Evolutionary conservation across 2,329 filamentous ascomycete species (phyloP), one percentile per base, ranked within the genome.

Genomic region (Corniculantispora saksenae): DNA sequence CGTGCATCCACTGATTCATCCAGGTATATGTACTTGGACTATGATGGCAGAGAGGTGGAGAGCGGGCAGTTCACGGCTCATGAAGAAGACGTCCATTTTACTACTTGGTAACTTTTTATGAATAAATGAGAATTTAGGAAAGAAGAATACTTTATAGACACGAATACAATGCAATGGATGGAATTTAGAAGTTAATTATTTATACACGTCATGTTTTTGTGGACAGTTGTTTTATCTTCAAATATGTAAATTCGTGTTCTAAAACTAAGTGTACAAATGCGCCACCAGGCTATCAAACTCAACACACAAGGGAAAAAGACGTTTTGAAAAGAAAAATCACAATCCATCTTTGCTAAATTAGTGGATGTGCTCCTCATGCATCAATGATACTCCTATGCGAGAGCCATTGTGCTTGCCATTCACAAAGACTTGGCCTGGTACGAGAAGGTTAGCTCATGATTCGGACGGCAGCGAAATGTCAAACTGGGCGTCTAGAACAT

Each of bases 361-460:
- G 23, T 58, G 56, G 4, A 23, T 17, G 19, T 58, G 56, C 8
- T 58, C 56, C 8, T 58, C 40, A 35, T 47, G 38, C 56, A 47
- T 58, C 27, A 58, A 32, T 7, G 56, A 58, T 4, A 58, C 56
- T 6, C 56, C 56, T 47, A 58, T 58, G 17, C 56, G 38, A n/a
- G 56, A 58, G n/a, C 40, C 56, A 19, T 58, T 58, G 17, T 58
- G 56, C 19, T 58, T 58, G 17, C 56, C 56, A 40, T 58, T 15
- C 2, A 58, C 43, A 32, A 58, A 58, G n/a, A 58, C 56, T 25
- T 58, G 56, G 19, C 56, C 56, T 58, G 25, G 3, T n/a, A n/a
- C 17, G 17, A 43, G 32, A 27, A 27, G 19, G 35, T 43, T 56
- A 56, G 35, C 10, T 25, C 17, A 21, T 3, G 9, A 21, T 21